phyloP scores from a whole-genome alignment of 169 alveolate genomes.

The Plasmodium blacklocki region DNA sequence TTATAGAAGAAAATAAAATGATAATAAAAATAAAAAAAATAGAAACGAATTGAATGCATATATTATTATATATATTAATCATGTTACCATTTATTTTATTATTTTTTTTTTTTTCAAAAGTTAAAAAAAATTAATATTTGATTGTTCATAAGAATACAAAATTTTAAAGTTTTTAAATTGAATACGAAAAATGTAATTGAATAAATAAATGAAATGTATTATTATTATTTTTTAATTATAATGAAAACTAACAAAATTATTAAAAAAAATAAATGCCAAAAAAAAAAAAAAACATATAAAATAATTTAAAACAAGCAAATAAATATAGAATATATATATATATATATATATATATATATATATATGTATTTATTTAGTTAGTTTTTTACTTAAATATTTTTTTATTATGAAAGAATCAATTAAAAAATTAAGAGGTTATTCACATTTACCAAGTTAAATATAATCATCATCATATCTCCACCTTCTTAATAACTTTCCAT shows the following conservation, averaged over 20 bases:
- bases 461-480: conserved; percentile 78
- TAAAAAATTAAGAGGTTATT: too few species aligned
- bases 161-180: conserved; percentile 41
- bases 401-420: too few species aligned
- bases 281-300: not conserved
- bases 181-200: conserved; percentile 9
- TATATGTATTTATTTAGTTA: not conserved
- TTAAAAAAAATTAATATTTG: conserved; percentile 36
- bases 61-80: conserved; percentile 41
- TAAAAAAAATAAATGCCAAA: conserved; percentile 25
- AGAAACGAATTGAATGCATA: conserved; percentile 5
- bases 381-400: not conserved
- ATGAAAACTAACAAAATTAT: conserved; percentile 46
- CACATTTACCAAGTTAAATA: conserved; percentile 6
- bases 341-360: too few species aligned
- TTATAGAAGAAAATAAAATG: conserved; percentile 45
- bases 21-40: not conserved
- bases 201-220: conserved; percentile 22
- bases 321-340: too few species aligned
- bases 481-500: conserved; percentile 63
- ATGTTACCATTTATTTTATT: not conserved
- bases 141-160: conserved; percentile 39
- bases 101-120: conserved; percentile 66
- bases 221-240: conserved; percentile 34
- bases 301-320: too few species aligned